Evolutionary conservation across 352 stramenopile species (phyloP), one percentile per base, ranked within the genome.

Genomic region (Globisporangium carolinianum): DNA sequence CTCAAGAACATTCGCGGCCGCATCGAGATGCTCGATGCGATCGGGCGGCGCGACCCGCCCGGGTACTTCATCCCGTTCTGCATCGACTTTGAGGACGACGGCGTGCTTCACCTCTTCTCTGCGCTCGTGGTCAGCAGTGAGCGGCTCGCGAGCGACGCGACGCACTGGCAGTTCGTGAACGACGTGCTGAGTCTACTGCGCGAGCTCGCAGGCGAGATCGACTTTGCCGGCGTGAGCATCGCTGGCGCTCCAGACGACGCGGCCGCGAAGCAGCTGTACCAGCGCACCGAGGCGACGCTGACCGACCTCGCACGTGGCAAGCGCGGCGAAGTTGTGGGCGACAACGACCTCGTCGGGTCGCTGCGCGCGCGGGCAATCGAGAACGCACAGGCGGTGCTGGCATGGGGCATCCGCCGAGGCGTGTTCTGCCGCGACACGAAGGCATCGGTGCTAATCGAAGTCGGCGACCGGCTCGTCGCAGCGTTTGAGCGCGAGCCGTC

Each of bases 11-110:
- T 91, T 62, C 71, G 68, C 38, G 65, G 56, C 15, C 62, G 76
- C 5, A 63, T 85, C 17, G 71, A 71, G 53, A 68, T 71, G 53
- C 47, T 87, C 36, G 60, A 76, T 15, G 61, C 73, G 10, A 42
- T 81, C 47, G 39, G 51, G 24, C 17, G 64, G 8, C 55, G 57
- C 7, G 79, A 91, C 71, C 58, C 58, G 46, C 66, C 65, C 14
- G 81, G 78, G 14, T 83, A 87, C 51, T 66, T 78, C 39, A 68
- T 89, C 42, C 81, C 81, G 1, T 91, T 87, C 62, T 84, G 66
- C 43, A 55, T 82, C 9, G 76, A 87, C 57, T 87, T 89, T 58
- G 55, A 68, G 10, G 71, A 84, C 39, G 24, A 63, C 5, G 72
- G 76, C n/a, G 39, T 86, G 17, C 45, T 77, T 6, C 61, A 69